phyloP scores from a whole-genome alignment of 1,284 basidiomycete species.

The Ustilago lituana region DNA sequence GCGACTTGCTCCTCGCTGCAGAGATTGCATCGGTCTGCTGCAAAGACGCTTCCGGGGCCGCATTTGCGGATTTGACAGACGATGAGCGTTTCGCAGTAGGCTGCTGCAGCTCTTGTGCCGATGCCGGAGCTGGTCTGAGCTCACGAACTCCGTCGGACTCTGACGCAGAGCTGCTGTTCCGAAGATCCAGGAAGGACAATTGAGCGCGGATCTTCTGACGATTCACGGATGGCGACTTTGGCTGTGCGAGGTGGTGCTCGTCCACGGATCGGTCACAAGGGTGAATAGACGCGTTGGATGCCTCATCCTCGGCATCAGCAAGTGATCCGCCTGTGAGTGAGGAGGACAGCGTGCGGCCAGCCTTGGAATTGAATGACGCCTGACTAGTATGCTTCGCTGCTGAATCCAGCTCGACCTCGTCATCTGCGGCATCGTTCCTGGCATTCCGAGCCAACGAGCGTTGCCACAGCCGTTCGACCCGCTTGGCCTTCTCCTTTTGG shows the following conservation, averaged over 20 bases:
- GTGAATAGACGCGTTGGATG: conserved; percentile 17
- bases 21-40: background rate
- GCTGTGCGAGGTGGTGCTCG: background rate
- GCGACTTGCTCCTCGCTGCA: background rate
- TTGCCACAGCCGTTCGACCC: conserved; percentile 56
- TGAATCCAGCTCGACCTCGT: background rate
- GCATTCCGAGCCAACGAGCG: conserved; percentile 45
- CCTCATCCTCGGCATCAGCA: conserved; percentile 39
- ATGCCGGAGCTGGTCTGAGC: background rate
- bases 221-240: background rate
- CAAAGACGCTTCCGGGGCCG: background rate
- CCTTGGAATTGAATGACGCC: conserved; percentile 14
- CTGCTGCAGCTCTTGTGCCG: background rate
- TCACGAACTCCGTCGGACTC: conserved; percentile 7
- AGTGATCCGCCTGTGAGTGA: conserved; percentile 36
- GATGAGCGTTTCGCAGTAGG: conserved; percentile 1
- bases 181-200: conserved; percentile 32
- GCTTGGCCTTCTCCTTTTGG: conserved; percentile 43
- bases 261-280: conserved; percentile 24
- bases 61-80: conserved; percentile 4
- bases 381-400: conserved; percentile 12
- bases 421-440: conserved; percentile 1
- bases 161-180: conserved; percentile 25
- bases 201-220: conserved; percentile 6
- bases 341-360: conserved; percentile 24